A percentile compares a stretch with the other conserved stretches of the same genome.
These are phyloP conservation scores for Rubia balearica DNA, from an alignment of 305 asterid genomes.

Conservation along the genomic window DNA sequence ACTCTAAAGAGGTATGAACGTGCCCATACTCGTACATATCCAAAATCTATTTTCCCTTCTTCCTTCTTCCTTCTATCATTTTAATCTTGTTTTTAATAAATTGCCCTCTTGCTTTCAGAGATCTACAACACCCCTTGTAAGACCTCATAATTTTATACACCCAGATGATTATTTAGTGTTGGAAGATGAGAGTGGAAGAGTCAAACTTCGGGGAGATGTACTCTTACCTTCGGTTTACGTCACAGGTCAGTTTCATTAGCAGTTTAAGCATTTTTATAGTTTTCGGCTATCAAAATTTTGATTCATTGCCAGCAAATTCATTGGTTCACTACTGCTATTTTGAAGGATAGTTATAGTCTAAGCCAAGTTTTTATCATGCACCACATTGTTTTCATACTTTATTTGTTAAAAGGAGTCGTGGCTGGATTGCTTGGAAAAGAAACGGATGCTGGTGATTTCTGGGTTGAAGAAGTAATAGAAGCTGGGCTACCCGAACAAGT, in stretches of 20 bases:
- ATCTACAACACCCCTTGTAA: conserved; percentile 59
- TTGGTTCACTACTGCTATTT: background rate
- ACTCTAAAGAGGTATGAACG: conserved; percentile 76
- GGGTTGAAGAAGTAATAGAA: conserved; percentile 76
- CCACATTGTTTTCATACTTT: background rate
- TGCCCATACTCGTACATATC: background rate
- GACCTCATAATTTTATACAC: conserved; percentile 62
- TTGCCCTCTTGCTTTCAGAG: conserved; percentile 45
- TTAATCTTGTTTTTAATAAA: conserved; percentile 13
- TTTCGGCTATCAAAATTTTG: background rate
- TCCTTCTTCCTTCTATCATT: conserved; percentile 6
- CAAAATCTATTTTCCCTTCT: background rate
- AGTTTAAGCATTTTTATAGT: conserved; percentile 7
- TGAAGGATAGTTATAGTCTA: background rate
- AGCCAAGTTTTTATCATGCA: background rate
- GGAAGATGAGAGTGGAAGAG: conserved; percentile 99
- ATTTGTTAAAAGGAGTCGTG: conserved; percentile 46
- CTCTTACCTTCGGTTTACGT: conserved; percentile 68
- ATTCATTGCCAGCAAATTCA: background rate
- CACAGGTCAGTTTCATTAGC: conserved; percentile 50
- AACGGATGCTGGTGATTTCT: conserved; percentile 69
- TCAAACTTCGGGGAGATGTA: conserved; percentile 56
- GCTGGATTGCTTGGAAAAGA: conserved; percentile 86
- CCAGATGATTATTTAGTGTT: conserved; percentile 68
- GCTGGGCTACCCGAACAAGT: conserved; percentile 88